Evolutionary conservation across 2,329 filamentous ascomycete species (phyloP).

Genomic region (Canariomyces notabilis): DNA sequence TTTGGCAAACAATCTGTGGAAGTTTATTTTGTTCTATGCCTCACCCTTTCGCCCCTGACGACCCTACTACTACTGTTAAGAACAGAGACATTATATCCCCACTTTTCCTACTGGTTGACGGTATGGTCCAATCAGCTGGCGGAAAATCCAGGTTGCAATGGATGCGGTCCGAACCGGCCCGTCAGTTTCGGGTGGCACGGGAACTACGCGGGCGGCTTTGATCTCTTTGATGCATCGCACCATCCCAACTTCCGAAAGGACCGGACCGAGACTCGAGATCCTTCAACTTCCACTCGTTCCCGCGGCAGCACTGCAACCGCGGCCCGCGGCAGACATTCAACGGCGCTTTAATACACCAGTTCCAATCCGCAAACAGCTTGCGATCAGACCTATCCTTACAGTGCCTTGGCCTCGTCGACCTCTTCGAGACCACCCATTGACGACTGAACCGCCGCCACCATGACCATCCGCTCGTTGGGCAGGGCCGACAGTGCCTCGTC

Average conservation of each 20-base stretch:
- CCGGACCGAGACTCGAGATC: neutral
- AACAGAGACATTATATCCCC: too few species aligned
- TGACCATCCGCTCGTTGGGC: slow-evolving; percentile 10
- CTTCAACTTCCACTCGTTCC: neutral
- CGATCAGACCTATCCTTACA: neutral
- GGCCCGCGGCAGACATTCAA: neutral
- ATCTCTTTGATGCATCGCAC: too few species aligned
- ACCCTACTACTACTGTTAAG: too few species aligned
- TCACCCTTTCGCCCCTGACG: too few species aligned
- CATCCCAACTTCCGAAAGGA: too few species aligned
- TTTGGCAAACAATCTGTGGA: too few species aligned
- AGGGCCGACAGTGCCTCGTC: slow-evolving; percentile 12
- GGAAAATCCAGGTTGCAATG: neutral
- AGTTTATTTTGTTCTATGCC: too few species aligned
- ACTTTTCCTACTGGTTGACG: neutral
- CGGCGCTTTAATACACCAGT: slow-evolving; percentile 6
- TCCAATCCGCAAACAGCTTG: too few species aligned
- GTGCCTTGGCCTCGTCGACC: neutral
- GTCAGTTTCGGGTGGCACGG: neutral
- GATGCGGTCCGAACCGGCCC: neutral
- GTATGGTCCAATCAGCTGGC: neutral
- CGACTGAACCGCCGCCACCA: slow-evolving; percentile 14
- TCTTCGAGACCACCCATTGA: neutral
- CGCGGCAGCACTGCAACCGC: too few species aligned
- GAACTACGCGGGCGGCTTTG: neutral